A percentile compares a stretch with the other conserved stretches of the same genome.
Conservation (phyloP, 495 filamentous ascomycete genomes). For the Arthonia radiata region DNA sequence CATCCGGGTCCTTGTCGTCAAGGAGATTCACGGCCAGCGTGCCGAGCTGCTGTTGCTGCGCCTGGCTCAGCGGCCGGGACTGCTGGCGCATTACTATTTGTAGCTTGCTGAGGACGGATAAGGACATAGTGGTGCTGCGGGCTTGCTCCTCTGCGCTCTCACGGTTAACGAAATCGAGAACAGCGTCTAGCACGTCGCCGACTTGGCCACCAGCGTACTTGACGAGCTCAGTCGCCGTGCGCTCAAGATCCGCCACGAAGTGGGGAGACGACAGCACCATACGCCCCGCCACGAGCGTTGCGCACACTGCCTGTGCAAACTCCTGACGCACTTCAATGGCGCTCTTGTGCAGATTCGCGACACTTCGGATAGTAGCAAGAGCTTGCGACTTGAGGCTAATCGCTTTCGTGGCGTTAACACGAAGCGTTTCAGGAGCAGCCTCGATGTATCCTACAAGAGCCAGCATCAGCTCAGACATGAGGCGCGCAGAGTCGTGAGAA, state of each 20-base stretch:
- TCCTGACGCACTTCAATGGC: no score
- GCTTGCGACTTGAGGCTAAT: conserved; percentile 67
- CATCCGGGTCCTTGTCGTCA: conserved; percentile 46
- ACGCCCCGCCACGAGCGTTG: conserved; percentile 38
- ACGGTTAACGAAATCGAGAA: conserved; percentile 22
- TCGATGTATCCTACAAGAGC: conserved; percentile 58
- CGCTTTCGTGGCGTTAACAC: conserved; percentile 25
- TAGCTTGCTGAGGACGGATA: conserved; percentile 6
- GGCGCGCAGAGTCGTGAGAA: no score
- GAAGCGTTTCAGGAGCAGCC: conserved; percentile 8
- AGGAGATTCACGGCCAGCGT: conserved; percentile 34
- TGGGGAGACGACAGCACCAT: conserved; percentile 27
- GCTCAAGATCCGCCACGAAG: conserved; percentile 31
- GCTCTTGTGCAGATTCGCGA: conserved; percentile 46
- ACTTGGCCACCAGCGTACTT: conserved; percentile 20
- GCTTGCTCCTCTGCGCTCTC: conserved; percentile 6
- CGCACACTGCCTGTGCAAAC: conserved; percentile 38
- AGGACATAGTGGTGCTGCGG: conserved; percentile 4
- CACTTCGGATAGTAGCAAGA: conserved; percentile 51
- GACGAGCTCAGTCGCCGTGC: conserved; percentile 29
- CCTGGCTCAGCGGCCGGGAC: conserved; percentile 5
- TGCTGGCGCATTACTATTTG: conserved; percentile 4
- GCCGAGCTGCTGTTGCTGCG: conserved; percentile 19
- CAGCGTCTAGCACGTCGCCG: conserved; percentile 21
- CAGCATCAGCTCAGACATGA: conserved; percentile 47